Evolutionary conservation across 108 stramenopile genomes (phyloP), one percentile per base, ranked within the genome.

Genomic region (Phaeodactylum tricornutum): DNA sequence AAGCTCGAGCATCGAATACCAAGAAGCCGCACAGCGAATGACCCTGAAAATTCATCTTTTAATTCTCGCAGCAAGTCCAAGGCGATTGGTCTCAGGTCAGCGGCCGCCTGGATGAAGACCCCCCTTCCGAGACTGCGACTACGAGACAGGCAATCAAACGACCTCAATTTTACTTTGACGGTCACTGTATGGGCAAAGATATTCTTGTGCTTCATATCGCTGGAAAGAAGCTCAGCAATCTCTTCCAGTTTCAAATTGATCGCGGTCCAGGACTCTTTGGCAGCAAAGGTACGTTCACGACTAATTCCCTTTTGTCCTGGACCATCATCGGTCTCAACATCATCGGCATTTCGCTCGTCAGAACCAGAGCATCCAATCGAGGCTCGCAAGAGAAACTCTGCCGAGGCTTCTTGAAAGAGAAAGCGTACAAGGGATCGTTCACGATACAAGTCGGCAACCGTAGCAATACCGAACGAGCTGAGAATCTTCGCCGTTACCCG

Each of bases 401-500:
- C 72, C 21, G 75, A 66, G 29, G 68, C 67, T 3, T 69, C 62
- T 31, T 71, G 73, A 62, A 92, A 89, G 12, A 89, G 46, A 15
- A 57, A 68, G 12, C 55, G 58, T 5, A 91, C 57, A 19, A 74
- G 47, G 2, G 81, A 81, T n/a, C 84, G 62, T 28, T 81, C 46
- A 17, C 74, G 49, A 47, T 79, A 85, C 44, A 99, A 57, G 14
- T 97, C 84, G 21, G 58, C 50, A 14, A 92, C 84, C 0, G 94
- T 94, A 31, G 57, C 49, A 20, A 99, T 67, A 12, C 62, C 69
- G 50, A 88, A 71, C 17, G 54, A 81, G 32, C 50, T 45, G 35
- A 97, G 63, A 32, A 57, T 69, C 59, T 92, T 93, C 59, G 94
- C 92, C 22, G 79, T 87, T 11, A 99, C 96, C 36, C 93, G 69